Evolutionary conservation across 2,329 filamentous ascomycete genomes (phyloP), one percentile per base, ranked within the genome.

Genomic region (Colletotrichum sp.): DNA sequence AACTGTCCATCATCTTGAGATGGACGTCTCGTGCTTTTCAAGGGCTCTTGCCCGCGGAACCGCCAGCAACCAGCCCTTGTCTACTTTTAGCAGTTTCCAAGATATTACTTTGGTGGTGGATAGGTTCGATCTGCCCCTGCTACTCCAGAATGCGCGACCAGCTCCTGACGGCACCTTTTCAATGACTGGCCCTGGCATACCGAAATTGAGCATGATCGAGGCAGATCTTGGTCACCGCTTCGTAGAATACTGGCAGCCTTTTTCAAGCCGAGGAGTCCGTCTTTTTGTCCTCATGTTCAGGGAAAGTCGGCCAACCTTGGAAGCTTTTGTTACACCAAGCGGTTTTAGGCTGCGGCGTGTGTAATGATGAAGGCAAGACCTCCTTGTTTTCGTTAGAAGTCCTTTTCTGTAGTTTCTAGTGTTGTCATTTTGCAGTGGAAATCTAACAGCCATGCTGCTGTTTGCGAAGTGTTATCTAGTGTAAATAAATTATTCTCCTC

Each of bases 351-450:
- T 52, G n/a, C n/a, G 5, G n/a, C n/a, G 10, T 52, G 1, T 52
- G 44, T 13, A 22, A 48, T 7, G 44, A 22, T 8, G 10, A 3
- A 52, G n/a, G n/a, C 10, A 13, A 1, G n/a, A 13, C 4, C 44
- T 52, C 10, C 2, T 8, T 52, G 6, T 13, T 13, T 52, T 9
- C n/a, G 6, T 8, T 0, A 22, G n/a, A 52, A 0, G 13, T 52
- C 3, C 12, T 22, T 52, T 24, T 52, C 1, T 52, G 44, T n/a
- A 48, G 9, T n/a, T 48, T 2, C 39, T n/a, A 48, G 18, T 7
- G 5, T 48, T n/a, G 36, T n/a, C 3, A 2, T n/a, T 44, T 44
- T n/a, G 18, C 39, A n/a, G 39, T n/a, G 0, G 9, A n/a, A n/a
- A n/a, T 10, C n/a, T 9, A 52, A 22, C 2, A 12, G 44, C 1